Percentiles rank a stretch among this genome's conserved stretches.
Evolutionary conservation across 2,329 filamentous ascomycete species (phyloP).

Genomic region (Pseudogymnoascus sp.): DNA sequence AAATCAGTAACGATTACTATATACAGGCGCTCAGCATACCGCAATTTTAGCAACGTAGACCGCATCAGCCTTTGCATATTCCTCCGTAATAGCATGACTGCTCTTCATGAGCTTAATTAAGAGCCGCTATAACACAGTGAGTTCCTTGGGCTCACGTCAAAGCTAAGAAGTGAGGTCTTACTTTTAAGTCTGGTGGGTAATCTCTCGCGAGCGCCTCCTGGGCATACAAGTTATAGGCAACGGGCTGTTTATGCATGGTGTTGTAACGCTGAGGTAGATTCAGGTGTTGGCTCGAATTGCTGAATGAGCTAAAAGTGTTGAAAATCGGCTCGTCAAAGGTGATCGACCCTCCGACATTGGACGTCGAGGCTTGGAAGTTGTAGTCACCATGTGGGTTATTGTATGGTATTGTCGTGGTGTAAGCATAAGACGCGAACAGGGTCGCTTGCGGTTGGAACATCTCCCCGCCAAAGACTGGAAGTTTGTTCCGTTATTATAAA

Average conservation of each 20-base stretch:
- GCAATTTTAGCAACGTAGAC: conserved; percentile 80
- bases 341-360: conserved; percentile 6
- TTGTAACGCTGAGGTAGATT: conserved; percentile 11
- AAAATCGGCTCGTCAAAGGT: conserved; percentile 12
- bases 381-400: conserved; percentile 5
- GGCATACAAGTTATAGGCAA: conserved; percentile 31
- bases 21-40: conserved; percentile 45
- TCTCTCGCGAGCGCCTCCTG: conserved; percentile 54
- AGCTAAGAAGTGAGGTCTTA: conserved; percentile 29
- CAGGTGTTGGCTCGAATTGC: not conserved
- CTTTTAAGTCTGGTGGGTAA: conserved; percentile 51
- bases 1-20: not conserved
- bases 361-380: not conserved
- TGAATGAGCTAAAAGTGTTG: conserved; percentile 5
- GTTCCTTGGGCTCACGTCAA: conserved; percentile 17
- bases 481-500: not conserved
- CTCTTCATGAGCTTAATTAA: conserved; percentile 59
- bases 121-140: conserved; percentile 56
- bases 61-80: conserved; percentile 83
- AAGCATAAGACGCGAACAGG: not conserved
- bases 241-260: conserved; percentile 20
- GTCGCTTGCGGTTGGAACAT: conserved; percentile 6
- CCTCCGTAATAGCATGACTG: conserved; percentile 56
- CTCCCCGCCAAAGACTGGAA: conserved; percentile 8
- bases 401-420: not conserved